These are phyloP conservation scores for Saururus chinensis DNA, from an alignment of 164 flowering plant species.

Conservation along the genomic window DNA sequence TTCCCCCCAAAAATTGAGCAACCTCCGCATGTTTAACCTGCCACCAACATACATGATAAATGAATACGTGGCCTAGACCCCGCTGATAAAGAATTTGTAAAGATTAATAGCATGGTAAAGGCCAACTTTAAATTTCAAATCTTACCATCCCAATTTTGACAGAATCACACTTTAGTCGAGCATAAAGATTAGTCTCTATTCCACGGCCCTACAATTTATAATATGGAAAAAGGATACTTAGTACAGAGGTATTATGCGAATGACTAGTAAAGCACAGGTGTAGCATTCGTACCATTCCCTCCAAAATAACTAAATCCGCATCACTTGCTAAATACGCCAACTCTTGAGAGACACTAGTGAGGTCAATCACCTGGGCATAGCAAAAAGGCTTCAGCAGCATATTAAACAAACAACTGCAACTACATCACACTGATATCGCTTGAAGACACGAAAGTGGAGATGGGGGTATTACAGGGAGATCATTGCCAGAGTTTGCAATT, in stretches of 20 bases:
- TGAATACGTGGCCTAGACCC: background rate
- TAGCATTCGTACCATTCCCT: conserved; percentile 75
- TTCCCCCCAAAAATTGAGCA: conserved; percentile 95
- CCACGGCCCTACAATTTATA: conserved; percentile 78
- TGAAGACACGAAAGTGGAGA: background rate
- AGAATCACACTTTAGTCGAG: conserved; percentile 88
- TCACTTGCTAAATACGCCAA: conserved; percentile 79
- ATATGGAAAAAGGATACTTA: background rate
- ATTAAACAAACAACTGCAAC: background rate
- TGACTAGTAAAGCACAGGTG: background rate
- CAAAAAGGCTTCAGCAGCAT: background rate
- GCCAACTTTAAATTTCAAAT: background rate
- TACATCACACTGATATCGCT: background rate
- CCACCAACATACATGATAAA: background rate
- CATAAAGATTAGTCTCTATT: conserved; percentile 95
- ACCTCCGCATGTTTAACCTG: conserved; percentile 98
- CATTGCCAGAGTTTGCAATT: conserved; percentile 92
- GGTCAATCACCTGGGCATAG: conserved; percentile 74
- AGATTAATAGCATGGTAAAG: background rate
- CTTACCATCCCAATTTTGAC: conserved; percentile 94
- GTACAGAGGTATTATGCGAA: background rate
- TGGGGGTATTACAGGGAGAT: conserved; percentile 37
- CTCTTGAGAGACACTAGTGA: conserved; percentile 70
- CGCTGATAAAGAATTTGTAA: background rate
- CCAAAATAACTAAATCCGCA: conserved; percentile 84